These are phyloP conservation scores for Xylaria palmicola DNA, from an alignment of 495 filamentous ascomycete genomes.

Conservation along the genomic window DNA sequence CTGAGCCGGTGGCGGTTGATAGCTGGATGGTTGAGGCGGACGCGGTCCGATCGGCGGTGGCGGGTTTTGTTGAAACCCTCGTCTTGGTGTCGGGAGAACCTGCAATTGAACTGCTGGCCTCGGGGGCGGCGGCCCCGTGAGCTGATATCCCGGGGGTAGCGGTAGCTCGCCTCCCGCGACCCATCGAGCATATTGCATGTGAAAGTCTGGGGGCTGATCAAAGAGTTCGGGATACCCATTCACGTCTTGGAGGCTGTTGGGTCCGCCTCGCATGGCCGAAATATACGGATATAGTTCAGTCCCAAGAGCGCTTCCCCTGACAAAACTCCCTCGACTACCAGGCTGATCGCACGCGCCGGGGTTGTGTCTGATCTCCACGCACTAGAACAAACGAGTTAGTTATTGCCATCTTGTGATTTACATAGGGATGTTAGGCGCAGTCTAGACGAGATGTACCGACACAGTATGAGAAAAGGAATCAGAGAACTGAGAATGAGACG, in stretches of 20 bases:
- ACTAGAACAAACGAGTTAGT: conserved; percentile 11
- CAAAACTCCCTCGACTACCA: neutral
- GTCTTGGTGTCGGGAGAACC: no score
- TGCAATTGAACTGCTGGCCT: neutral
- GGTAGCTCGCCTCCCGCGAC: neutral
- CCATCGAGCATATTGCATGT: neutral
- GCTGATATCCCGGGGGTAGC: neutral
- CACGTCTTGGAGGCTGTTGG: neutral
- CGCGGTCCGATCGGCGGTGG: neutral
- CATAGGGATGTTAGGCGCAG: no score
- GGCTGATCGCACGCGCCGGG: neutral
- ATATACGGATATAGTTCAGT: conserved; percentile 1
- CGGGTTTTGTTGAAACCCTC: neutral
- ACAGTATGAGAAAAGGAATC: no score
- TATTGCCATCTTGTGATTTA: no score
- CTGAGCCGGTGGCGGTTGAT: no score
- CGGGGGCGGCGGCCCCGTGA: neutral
- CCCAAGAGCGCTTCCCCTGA: neutral
- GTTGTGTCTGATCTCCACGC: neutral
- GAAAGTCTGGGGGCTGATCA: neutral
- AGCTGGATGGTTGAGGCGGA: no score
- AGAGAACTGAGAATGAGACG: no score
- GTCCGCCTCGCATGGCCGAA: neutral
- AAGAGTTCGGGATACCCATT: neutral
- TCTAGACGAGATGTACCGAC: no score